These are phyloP conservation scores for Platismatia glauca DNA, from an alignment of 495 filamentous ascomycete genomes.

Conservation along the genomic window DNA sequence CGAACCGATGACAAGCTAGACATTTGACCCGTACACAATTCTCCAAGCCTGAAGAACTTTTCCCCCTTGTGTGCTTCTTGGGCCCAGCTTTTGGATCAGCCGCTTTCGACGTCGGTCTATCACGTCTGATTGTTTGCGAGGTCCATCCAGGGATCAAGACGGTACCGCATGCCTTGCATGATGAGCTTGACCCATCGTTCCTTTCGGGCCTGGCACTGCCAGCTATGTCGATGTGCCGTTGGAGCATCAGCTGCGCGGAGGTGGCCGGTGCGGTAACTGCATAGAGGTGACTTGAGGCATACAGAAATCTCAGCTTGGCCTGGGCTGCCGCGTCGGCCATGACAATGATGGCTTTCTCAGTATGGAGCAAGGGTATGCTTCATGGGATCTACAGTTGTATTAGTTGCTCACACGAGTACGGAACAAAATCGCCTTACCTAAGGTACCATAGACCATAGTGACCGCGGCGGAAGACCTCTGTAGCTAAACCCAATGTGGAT, in stretches of 20 bases:
- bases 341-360: neutral
- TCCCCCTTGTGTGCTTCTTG: neutral
- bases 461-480: no score
- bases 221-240: slow-evolving; percentile 5
- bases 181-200: neutral
- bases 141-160: slow-evolving; percentile 15
- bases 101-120: neutral
- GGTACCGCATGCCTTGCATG: slow-evolving; percentile 19
- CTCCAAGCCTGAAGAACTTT: neutral
- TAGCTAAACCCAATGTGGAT: no score
- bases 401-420: neutral
- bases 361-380: neutral
- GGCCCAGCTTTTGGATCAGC: neutral
- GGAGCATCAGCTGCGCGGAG: slow-evolving; percentile 20
- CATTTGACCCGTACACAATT: slow-evolving; percentile 14
- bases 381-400: neutral
- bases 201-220: neutral
- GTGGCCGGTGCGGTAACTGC: slow-evolving; percentile 10
- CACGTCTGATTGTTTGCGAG: slow-evolving; percentile 1
- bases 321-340: slow-evolving; percentile 5
- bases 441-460: no score
- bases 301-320: slow-evolving; percentile 17
- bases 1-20: slow-evolving; percentile 14
- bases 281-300: slow-evolving; percentile 11
- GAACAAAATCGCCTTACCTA: neutral